phyloP scores from a whole-genome alignment of 169 alveolate genomes.

The Ichthyophthirius multifiliis region DNA sequence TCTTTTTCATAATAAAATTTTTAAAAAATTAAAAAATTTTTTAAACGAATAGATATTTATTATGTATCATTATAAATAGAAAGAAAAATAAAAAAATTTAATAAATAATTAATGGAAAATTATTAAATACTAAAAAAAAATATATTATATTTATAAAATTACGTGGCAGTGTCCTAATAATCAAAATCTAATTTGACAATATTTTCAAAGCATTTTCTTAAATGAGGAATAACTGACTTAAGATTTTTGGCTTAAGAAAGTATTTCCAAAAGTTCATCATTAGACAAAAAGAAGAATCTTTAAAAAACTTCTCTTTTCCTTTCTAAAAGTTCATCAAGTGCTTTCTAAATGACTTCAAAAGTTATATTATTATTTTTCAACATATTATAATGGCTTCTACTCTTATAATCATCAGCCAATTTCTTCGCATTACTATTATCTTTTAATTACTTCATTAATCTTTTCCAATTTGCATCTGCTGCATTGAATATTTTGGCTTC shows the following conservation, averaged over 20 bases:
- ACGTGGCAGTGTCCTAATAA: too few species aligned
- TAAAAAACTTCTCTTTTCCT: constrained; percentile 79
- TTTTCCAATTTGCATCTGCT: constrained; percentile 81
- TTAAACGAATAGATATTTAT: too few species aligned
- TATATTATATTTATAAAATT: too few species aligned
- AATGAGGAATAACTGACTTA: constrained; percentile 70
- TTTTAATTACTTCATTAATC: constrained; percentile 86
- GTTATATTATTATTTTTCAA: constrained; percentile 70
- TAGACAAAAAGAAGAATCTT: constrained; percentile 89
- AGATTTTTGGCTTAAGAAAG: constrained; percentile 81
- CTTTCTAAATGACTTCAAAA: constrained; percentile 88
- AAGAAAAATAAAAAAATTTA: too few species aligned
- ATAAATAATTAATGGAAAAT: background rate
- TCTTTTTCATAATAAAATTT: too few species aligned
- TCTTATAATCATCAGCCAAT: constrained; percentile 50
- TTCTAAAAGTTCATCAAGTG: constrained; percentile 87
- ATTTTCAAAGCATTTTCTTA: constrained; percentile 84
- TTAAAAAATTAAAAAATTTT: too few species aligned
- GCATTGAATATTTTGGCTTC: constrained; percentile 86
- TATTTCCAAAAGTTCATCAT: constrained; percentile 87
- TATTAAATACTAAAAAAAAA: constrained; percentile 54
- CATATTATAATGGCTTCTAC: constrained; percentile 57
- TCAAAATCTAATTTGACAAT: constrained; percentile 61
- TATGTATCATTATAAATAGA: too few species aligned
- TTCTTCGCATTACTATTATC: constrained; percentile 70